Evolutionary conservation across 2,329 filamentous ascomycete species (phyloP).

Genomic region (Blastomyces gilchristii): DNA sequence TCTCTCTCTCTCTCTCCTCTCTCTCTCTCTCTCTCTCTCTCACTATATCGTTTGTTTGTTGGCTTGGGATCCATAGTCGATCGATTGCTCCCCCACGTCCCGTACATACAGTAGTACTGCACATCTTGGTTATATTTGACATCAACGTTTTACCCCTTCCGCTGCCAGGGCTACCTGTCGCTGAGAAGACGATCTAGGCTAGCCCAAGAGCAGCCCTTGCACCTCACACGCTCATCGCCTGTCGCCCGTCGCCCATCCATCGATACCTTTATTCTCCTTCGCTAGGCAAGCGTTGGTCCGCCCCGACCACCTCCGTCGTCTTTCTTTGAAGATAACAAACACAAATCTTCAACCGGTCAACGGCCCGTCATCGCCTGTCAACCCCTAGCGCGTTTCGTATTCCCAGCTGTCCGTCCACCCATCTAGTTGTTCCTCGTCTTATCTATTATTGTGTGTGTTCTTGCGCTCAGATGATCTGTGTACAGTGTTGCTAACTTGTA

Average conservation of each 20-base stretch:
- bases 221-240: neutral
- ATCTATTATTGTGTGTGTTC: neutral
- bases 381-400: constrained; percentile 3
- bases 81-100: neutral
- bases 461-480: neutral
- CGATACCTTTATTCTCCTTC: neutral
- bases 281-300: neutral
- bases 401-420: neutral
- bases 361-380: neutral
- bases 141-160: neutral
- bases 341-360: neutral
- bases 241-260: neutral
- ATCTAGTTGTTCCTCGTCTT: neutral
- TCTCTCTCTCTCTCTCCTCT: too few species aligned
- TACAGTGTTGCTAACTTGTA: neutral
- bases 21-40: too few species aligned
- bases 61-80: neutral
- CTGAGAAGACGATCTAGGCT: neutral
- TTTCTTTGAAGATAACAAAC: neutral
- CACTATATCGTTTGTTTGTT: too few species aligned
- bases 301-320: neutral
- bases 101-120: neutral
- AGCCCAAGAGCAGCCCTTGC: neutral
- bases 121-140: neutral
- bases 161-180: neutral